phyloP scores from a whole-genome alignment of 225 moss, liverwort and hornwort genomes.

The Polytrichum commune region DNA sequence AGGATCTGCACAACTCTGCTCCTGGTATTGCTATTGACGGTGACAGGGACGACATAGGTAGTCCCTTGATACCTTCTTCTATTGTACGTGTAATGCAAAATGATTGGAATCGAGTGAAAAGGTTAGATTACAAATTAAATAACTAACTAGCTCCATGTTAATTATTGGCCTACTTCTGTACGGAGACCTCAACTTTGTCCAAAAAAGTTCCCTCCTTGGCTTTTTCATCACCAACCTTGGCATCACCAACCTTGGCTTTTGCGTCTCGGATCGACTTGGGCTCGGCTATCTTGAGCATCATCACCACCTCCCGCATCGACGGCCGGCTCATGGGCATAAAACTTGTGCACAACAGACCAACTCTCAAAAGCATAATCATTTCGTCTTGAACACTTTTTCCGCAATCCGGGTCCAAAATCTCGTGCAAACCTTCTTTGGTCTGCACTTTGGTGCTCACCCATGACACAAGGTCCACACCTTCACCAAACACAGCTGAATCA shows the following conservation, averaged over 20 bases:
- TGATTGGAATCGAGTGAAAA: too few species aligned
- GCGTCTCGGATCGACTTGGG: neutral
- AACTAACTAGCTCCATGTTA: neutral
- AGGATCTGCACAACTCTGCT: too few species aligned
- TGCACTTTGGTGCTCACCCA: conserved; percentile 21
- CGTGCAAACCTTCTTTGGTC: conserved; percentile 7
- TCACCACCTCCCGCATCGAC: conserved; percentile 21
- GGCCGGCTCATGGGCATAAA: conserved; percentile 5
- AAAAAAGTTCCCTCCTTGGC: neutral
- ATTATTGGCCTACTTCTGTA: neutral
- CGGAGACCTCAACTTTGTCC: neutral
- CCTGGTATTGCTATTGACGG: too few species aligned
- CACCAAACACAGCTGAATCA: conserved; percentile 5
- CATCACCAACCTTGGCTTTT: conserved; percentile 1
- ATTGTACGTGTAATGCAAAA: too few species aligned
- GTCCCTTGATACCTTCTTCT: too few species aligned
- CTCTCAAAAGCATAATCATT: conserved; percentile 7
- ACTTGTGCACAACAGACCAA: conserved; percentile 12
- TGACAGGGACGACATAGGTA: too few species aligned
- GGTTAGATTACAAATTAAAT: too few species aligned
- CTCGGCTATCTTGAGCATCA: conserved; percentile 7
- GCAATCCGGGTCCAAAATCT: conserved; percentile 13
- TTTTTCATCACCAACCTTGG: neutral
- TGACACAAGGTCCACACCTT: conserved; percentile 17
- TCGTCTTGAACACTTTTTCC: conserved; percentile 5